Conservation (phyloP, 192 early-diverging fungal species). For the Haplosporangium gracile region DNA sequence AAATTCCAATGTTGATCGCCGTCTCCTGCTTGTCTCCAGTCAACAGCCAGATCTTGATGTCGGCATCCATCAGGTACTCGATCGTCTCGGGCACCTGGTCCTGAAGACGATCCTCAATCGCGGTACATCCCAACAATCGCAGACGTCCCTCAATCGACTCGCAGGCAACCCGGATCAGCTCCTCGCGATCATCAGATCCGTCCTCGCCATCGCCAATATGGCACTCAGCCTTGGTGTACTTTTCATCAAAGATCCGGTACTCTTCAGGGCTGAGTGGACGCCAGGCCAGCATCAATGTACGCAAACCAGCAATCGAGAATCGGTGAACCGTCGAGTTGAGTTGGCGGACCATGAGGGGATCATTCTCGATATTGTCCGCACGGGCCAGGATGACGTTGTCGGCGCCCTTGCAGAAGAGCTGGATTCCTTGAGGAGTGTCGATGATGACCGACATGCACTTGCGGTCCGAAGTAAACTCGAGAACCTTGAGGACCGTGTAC, state of each 20-base stretch:
- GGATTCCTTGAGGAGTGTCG: constrained; percentile 85
- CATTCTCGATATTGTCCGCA: constrained; percentile 63
- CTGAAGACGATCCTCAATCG: constrained; percentile 97
- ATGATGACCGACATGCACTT: constrained; percentile 96
- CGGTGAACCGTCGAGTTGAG: constrained; percentile 71
- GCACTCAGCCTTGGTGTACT: constrained; percentile 78
- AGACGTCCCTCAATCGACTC: constrained; percentile 94
- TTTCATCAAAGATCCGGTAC: constrained; percentile 81
- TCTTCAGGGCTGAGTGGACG: constrained; percentile 85
- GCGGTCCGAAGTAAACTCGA: constrained; percentile 95
- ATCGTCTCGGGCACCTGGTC: constrained; percentile 98
- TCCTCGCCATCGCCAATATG: constrained; percentile 48
- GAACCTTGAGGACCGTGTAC: constrained; percentile 91
- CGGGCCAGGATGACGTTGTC: constrained; percentile 94
- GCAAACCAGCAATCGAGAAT: constrained; percentile 91
- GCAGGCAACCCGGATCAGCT: constrained; percentile 85
- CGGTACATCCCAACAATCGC: constrained; percentile 90
- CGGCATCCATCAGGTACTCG: constrained; percentile 88
- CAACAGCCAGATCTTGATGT: constrained; percentile 96
- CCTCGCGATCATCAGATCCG: constrained; percentile 72
- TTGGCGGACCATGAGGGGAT: constrained; percentile 72
- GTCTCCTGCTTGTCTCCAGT: constrained; percentile 98
- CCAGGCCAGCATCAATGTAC: constrained; percentile 93
- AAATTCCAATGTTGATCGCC: constrained; percentile 97
- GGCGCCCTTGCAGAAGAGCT: constrained; percentile 96